Conservation (phyloP, 108 stramenopile species). For the Stephanodiscus triporus region DNA sequence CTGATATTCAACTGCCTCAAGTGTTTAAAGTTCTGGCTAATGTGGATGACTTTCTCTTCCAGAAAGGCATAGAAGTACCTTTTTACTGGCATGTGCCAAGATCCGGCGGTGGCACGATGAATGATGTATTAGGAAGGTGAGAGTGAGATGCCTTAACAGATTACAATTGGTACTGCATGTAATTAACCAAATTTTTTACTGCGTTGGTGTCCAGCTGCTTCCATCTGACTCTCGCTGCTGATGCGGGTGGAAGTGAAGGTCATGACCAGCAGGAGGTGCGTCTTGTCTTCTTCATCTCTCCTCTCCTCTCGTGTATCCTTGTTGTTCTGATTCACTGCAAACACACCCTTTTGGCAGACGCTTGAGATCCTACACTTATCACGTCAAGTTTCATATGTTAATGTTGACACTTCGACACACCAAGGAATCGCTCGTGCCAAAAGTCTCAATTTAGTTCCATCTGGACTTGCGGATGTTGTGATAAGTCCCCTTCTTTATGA, state of each 20-base stretch:
- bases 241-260: conserved; percentile 40
- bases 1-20: conserved; percentile 20
- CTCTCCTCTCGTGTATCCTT: background rate
- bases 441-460: conserved; percentile 30
- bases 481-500: conserved; percentile 48
- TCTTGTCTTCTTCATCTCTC: background rate
- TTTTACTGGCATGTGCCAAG: conserved; percentile 63
- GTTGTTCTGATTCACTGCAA: background rate
- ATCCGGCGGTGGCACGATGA: conserved; percentile 58
- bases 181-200: background rate
- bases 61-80: conserved; percentile 46
- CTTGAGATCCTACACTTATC: conserved; percentile 39
- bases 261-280: conserved; percentile 32
- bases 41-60: conserved; percentile 31
- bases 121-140: conserved; percentile 46
- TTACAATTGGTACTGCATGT: background rate
- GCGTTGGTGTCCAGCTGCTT: conserved; percentile 29
- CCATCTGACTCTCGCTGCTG: conserved; percentile 45
- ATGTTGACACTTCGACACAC: conserved; percentile 47
- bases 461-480: conserved; percentile 46
- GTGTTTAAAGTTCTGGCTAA: conserved; percentile 36
- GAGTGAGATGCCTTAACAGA: background rate
- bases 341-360: conserved; percentile 5
- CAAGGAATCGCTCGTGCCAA: conserved; percentile 49
- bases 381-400: conserved; percentile 43